Evolutionary conservation across 179 eudicot genomes (phyloP), one percentile per base, ranked within the genome.

Genomic region (Beta lomatogona): DNA sequence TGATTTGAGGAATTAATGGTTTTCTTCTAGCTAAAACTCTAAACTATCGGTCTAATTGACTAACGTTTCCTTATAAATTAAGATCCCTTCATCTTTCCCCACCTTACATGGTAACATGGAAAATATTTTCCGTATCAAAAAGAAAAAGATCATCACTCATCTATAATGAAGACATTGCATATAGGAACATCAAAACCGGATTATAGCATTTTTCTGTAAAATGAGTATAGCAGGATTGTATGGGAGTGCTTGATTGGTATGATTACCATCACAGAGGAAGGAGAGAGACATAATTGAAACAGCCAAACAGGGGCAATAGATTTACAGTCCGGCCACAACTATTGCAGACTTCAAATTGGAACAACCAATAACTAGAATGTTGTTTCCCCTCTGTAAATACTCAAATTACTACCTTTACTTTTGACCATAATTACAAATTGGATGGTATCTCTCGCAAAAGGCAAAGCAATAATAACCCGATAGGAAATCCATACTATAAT

Each of bases 341-440:
- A 78, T 65, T 22, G 82, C 74, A 65, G 68, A 73, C 12, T 63
- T 73, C 65, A 77, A 64, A 53, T 59, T 50, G 79, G 75, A 84
- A 55, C 70, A 53, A 72, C 68, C 82, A 77, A 78, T 63, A 79
- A 65, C 54, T 85, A 82, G 64, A 80, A 81, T 78, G 76, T 78
- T 73, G 65, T 66, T 67, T 84, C 53, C 31, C 70, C 73, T 79
- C 44, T 65, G 63, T 72, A 55, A 81, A 73, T 58, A 66, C 64
- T 28, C 78, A 60, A 31, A 66, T 63, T 16, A 80, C 66, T 45
- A 79, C 77, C 65, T 69, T 75, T 52, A 79, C 83, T 74, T 69
- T 67, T 74, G 75, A 75, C 71, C 73, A 78, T 82, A 85, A 82
- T 85, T 85, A 85, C 87, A 85, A 75, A 76, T 59, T 85, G 66